Base-by-base conservation (phyloP, 73 alveolate genomes). In the Stentor roeselii region DNA sequence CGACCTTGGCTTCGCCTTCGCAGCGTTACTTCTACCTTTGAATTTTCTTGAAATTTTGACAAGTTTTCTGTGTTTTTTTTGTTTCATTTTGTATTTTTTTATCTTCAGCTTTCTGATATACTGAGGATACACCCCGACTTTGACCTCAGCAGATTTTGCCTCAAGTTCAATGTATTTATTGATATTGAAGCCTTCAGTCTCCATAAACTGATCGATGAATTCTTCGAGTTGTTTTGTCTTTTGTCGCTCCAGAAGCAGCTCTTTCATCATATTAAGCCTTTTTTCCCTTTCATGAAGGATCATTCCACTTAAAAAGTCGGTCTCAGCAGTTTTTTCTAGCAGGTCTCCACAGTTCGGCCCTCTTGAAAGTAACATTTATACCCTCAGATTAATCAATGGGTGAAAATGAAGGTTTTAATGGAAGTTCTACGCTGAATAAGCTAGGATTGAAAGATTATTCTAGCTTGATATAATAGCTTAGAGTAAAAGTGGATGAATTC, bases 141-240 rank as follows among this genome's bases (percentile, higher is more conserved):
- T 6, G 6, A 11, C 30, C 21, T 6, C 6, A 50, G 21, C 60
- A 35, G 74, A 60, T 11, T 6, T 11, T 11, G 67, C 30, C 21
- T 50, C 67, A 21, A 11, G 67, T 11, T 11, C 21, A 11, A 11
- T 50, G 6, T 6, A 6, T 50, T 6, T 6, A 11, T 50, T 21
- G 6, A 11, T 6, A 11, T 6, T 11, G 67, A 50, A 50, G 6
- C 21, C 21, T 21, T 11, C 67, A 50, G 67, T 11, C 21, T 50
- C 21, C 6, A 21, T 21, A 11, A 50, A 21, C 21, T 50, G 67
- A 11, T 50, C 67, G 21, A 50, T 21, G 67, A 50, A 50, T 50
- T 50, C 67, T 50, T 50, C 67, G 21, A 50, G 67, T 21, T 50
- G 67, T 11, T 50, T 50, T 82, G 37, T 84, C 50, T 85, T 78